Evolutionary conservation across 192 early-diverging fungal genomes (phyloP), one percentile per base, ranked within the genome.

Genomic region (Martensiomyces pterosporus): DNA sequence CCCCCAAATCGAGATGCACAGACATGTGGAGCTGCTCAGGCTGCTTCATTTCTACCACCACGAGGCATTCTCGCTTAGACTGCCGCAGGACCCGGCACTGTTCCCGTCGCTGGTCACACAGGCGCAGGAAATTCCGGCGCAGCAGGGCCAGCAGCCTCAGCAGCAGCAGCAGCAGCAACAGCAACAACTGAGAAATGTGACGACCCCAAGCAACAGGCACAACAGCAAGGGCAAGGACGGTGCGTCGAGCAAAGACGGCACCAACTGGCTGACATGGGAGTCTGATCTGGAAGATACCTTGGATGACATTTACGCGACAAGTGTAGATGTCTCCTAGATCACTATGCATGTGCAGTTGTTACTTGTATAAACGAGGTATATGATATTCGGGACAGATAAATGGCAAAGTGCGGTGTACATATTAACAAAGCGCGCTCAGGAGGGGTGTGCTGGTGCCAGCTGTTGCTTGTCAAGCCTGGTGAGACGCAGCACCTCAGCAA

Each of bases 1-100:
- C 34, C 69, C 69, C 39, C 57, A 65, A 40, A 49, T 73, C 49
- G 69, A 73, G 43, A 73, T 73, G 69, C 69, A 73, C 25, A 43
- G 69, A 10, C 69, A 73, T 51, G 69, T 73, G 0, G 69, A 73
- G 54, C 62, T 73, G 1, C 24, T 73, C 23, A 19, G 69, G 24
- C 23, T 73, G 18, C 27, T 73, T 26, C 69, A 73, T 39, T 73
- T 65, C 9, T 73, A 73, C 41, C 69, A 73, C 3, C 24, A 37
- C 17, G 43, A 50, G 42, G 48, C 46, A 9, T 61, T 73, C 25
- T 46, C 39, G 0, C 38, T 73, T 0, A 39, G 49, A 3, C 18
- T 73, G 57, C 69, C 69, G 0, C 39, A 54, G 8, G 57, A 65
- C 3, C 55, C 69, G 9, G 62, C 69, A 1, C 23, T 73, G 46